These are phyloP conservation scores for Aspergillus eucalypticola DNA, from an alignment of 2,329 filamentous ascomycete genomes.

Conservation along the genomic window DNA sequence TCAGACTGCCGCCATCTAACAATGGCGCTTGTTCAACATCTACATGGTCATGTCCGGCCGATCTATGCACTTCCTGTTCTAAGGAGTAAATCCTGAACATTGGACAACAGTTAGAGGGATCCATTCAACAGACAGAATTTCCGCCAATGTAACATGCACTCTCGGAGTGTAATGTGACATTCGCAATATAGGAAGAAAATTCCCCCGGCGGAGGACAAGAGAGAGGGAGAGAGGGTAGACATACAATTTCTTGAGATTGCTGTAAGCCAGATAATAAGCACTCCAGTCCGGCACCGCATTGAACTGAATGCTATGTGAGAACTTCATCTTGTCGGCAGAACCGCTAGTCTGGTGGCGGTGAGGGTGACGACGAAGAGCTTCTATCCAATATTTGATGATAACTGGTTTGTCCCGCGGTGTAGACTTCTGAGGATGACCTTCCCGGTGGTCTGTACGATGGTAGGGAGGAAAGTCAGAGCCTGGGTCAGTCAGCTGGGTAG, in stretches of 20 bases:
- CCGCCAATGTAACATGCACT: conserved; percentile 3
- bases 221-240: conserved; percentile 35
- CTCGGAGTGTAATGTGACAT: conserved; percentile 9
- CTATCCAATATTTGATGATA: conserved; percentile 34
- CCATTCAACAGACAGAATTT: background rate
- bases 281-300: conserved; percentile 99
- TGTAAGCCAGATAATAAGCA: conserved; percentile 96
- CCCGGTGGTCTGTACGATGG: background rate
- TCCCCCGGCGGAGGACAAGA: conserved; percentile 7
- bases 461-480: background rate
- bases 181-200: background rate
- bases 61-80: conserved; percentile 76
- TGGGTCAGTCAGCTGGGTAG: background rate
- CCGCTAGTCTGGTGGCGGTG: conserved; percentile 34
- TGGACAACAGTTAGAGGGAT: conserved; percentile 1
- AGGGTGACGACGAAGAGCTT: conserved; percentile 33
- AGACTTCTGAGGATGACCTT: background rate
- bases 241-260: conserved; percentile 96
- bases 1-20: conserved; percentile 59
- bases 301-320: conserved; percentile 98
- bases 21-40: conserved; percentile 87
- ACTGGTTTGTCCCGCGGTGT: conserved; percentile 15
- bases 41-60: conserved; percentile 50
- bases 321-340: conserved; percentile 89
- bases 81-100: conserved; percentile 85